Evolutionary conservation across 2,329 filamentous ascomycete genomes (phyloP), one percentile per base, ranked within the genome.

Genomic region (Ambrosiella xylebori): DNA sequence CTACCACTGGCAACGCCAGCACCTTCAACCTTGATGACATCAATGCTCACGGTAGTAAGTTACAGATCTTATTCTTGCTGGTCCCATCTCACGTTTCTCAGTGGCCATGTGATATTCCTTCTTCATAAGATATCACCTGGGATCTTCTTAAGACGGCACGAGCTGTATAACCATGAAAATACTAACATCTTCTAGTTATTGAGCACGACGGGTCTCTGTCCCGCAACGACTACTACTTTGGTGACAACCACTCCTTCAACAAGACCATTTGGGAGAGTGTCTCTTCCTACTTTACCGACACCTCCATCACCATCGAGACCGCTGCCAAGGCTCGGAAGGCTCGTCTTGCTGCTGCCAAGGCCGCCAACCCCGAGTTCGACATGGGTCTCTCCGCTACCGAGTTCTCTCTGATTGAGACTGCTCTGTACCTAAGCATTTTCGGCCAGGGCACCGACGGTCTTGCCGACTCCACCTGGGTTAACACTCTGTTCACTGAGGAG

Each of bases 161-260:
- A 27, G 27, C 5, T 27, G 27, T 27, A 47, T 39, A 51, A 49
- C 35, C 5, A 27, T 27, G 27, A 19, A 38, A 11, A 8, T 3
- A 49, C 44, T 56, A 52, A 59, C 49, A 11, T 27, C 4, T 27
- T 37, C 36, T 38, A 68, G 65, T 68, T n/a, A 67, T 70, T 57
- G 68, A 70, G 54, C 67, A 68, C 59, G 68, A 70, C 57, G 67
- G 66, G 44, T 66, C 64, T 40, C 61, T 70, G 1, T 66, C 62
- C 60, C 64, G 68, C 44, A 63, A 64, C 51, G 67, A 69, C 57
- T 35, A 64, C 41, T 61, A 62, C 57, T 65, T 65, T 17, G 67
- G 66, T 38, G 64, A 69, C 58, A 67, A 67, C 61, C 62, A 66
- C 56, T 64, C 63, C 38, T 70, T 69, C 57, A 58, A 66, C 50